Evolutionary conservation across 768 basidiomycete genomes (phyloP).

Genomic region (Lactarius vividus): DNA sequence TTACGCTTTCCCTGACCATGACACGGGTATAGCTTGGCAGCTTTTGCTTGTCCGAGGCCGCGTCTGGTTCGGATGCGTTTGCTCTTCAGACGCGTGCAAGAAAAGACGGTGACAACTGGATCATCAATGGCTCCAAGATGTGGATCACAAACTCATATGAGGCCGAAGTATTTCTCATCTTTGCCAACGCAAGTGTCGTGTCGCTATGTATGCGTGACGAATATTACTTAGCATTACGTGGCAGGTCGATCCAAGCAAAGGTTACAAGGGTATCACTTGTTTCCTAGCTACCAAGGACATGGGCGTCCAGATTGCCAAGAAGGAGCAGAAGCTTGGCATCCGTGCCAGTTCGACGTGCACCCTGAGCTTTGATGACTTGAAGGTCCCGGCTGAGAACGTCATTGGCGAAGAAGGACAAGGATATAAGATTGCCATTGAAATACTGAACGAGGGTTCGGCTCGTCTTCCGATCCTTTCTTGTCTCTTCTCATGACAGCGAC

Average conservation of each 20-base stretch:
- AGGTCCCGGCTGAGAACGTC: slow-evolving; percentile 81
- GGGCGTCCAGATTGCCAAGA: slow-evolving; percentile 97
- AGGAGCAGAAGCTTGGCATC: slow-evolving; percentile 98
- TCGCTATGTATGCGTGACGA: not conserved
- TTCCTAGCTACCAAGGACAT: slow-evolving; percentile 95
- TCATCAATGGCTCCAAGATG: slow-evolving; percentile 98
- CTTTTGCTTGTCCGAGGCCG: slow-evolving; percentile 92
- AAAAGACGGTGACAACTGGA: slow-evolving; percentile 81
- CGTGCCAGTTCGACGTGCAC: slow-evolving; percentile 94
- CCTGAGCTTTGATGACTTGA: slow-evolving; percentile 91
- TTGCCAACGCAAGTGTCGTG: slow-evolving; percentile 74
- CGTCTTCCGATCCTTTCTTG: not conserved
- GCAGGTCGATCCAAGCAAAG: slow-evolving; percentile 81
- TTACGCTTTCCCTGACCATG: slow-evolving; percentile 1
- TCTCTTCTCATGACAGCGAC: not conserved
- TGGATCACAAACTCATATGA: slow-evolving; percentile 97
- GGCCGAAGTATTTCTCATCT: slow-evolving; percentile 89
- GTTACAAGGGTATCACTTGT: slow-evolving; percentile 99
- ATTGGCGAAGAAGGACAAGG: slow-evolving; percentile 91
- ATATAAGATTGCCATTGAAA: slow-evolving; percentile 97
- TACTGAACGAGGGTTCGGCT: slow-evolving; percentile 78
- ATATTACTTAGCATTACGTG: not conserved
- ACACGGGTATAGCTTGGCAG: slow-evolving; percentile 69
- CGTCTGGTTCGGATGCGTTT: slow-evolving; percentile 95
- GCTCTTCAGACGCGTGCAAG: slow-evolving; percentile 91